Percentiles rank a stretch among this genome's conserved stretches.
Evolutionary conservation across 2,329 filamentous ascomycete species (phyloP).

Genomic region (Alternaria sp.): DNA sequence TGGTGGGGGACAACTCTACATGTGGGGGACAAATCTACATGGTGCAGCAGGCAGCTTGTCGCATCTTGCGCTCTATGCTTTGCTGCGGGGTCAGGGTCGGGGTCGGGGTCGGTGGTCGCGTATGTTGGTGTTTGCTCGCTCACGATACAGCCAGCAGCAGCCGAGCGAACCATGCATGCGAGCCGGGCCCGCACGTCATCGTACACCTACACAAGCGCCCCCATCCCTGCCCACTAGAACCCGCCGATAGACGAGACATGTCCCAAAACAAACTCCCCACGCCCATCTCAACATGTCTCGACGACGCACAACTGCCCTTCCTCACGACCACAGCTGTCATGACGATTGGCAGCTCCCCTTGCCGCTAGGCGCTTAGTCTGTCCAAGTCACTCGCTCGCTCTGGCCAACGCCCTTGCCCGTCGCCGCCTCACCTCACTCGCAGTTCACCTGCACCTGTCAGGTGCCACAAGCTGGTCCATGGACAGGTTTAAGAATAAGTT

Average conservation of each 20-base stretch:
- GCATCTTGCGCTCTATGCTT: conserved; percentile 4
- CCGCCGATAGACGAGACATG: conserved; percentile 23
- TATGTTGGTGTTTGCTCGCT: conserved; percentile 10
- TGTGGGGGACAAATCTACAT: conserved; percentile 41
- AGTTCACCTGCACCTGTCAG: conserved; percentile 35
- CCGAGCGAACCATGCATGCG: conserved; percentile 14
- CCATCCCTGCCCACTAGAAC: conserved; percentile 22
- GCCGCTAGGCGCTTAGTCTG: conserved; percentile 10
- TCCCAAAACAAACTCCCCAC: conserved; percentile 14
- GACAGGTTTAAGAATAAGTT: conserved; percentile 48
- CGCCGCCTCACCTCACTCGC: conserved; percentile 14
- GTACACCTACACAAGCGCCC: conserved; percentile 21
- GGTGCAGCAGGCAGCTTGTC: conserved; percentile 21
- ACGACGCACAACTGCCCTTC: conserved; percentile 1
- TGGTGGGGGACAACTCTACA: conserved; percentile 54
- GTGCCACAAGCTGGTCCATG: conserved; percentile 35
- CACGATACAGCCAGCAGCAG: conserved; percentile 2
- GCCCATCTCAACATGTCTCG: neutral
- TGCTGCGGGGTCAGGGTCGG: no score
- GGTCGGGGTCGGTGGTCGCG: neutral
- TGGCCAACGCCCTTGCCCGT: conserved; percentile 16
- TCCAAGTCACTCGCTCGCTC: conserved; percentile 13
- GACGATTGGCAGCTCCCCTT: conserved; percentile 15
- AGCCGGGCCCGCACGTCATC: conserved; percentile 37
- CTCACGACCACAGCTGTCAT: conserved; percentile 11